Conservation (phyloP, 345 rosid species). For the Syzygium oleosum region DNA sequence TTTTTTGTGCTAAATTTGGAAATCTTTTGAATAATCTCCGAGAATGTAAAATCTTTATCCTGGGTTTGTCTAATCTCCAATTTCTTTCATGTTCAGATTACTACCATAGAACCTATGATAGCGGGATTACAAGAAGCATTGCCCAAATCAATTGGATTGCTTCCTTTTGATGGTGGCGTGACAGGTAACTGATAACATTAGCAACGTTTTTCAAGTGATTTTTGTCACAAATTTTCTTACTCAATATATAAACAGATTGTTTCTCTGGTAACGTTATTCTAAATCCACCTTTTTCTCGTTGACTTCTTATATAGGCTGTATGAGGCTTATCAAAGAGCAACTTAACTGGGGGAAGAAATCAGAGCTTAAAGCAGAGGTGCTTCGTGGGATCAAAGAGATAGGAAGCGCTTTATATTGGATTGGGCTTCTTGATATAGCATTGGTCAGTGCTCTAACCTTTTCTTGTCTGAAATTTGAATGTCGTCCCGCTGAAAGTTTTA, state of each 20-base stretch:
- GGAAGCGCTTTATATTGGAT: constrained; percentile 91
- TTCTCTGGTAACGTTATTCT: neutral
- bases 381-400: constrained; percentile 87
- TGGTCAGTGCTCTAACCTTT: constrained; percentile 53
- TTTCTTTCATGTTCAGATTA: constrained; percentile 38
- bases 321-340: constrained; percentile 88
- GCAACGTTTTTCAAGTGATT: neutral
- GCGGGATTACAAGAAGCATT: constrained; percentile 83
- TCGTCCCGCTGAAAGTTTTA: neutral
- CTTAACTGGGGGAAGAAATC: constrained; percentile 85
- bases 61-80: constrained; percentile 9
- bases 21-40: neutral
- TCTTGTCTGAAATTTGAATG: neutral
- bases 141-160: constrained; percentile 93
- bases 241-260: neutral
- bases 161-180: constrained; percentile 92
- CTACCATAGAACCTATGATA: constrained; percentile 81
- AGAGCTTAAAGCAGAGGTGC: constrained; percentile 88
- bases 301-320: constrained; percentile 48
- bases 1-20: neutral
- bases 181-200: constrained; percentile 38
- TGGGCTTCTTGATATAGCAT: constrained; percentile 88
- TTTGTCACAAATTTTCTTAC: neutral
- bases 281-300: neutral
- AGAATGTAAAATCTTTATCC: neutral